Conservation (phyloP, 768 basidiomycete species). For the Suillus subluteus region DNA sequence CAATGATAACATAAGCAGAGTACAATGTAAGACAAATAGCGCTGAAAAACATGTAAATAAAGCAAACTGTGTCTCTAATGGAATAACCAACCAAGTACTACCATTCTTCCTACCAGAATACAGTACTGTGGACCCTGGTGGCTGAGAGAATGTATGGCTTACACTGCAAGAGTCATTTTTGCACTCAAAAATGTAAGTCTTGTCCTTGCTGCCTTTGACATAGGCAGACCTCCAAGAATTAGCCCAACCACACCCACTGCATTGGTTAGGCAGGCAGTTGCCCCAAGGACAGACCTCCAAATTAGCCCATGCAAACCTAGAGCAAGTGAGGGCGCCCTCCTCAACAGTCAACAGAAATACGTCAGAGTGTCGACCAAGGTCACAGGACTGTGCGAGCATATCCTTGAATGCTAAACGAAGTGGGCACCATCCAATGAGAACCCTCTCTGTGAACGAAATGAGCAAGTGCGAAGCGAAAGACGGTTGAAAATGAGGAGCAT, state of each 20-base stretch:
- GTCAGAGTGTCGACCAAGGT: neutral
- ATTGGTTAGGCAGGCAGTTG: conserved; percentile 2
- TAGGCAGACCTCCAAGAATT: neutral
- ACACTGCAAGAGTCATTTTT: neutral
- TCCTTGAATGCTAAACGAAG: neutral
- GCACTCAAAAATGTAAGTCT: conserved; percentile 3
- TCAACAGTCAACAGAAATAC: neutral
- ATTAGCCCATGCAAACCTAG: conserved; percentile 6
- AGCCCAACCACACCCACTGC: conserved; percentile 1
- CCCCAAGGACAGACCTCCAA: conserved; percentile 1
- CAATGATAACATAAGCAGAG: neutral
- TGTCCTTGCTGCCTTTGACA: neutral
- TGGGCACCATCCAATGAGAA: neutral
- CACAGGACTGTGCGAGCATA: neutral
- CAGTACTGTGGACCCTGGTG: neutral
- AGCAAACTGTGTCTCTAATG: neutral
- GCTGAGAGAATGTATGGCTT: neutral
- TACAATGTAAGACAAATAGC: neutral
- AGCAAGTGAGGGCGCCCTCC: neutral
- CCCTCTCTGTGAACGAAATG: neutral
- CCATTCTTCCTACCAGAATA: conserved; percentile 1
- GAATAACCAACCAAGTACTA: conserved; percentile 3
- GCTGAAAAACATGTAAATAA: neutral
- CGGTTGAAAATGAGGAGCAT: neutral
- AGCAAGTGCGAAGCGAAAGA: neutral